These are phyloP conservation scores for Candida ovalis DNA, from an alignment of 805 yeast species.

Conservation along the genomic window DNA sequence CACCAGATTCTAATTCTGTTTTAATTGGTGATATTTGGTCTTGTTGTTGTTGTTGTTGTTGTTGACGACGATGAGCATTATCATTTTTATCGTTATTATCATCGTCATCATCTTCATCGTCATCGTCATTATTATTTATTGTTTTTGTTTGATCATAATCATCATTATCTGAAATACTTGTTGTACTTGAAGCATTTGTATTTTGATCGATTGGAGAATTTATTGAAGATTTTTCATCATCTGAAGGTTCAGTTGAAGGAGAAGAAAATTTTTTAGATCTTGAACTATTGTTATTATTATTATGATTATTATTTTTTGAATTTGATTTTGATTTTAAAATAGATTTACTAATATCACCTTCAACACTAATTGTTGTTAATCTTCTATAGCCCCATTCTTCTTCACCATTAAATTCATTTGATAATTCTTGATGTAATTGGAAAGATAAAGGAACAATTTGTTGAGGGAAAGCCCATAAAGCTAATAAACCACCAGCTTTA, in stretches of 20 bases:
- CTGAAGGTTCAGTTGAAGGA: neutral
- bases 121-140: too few species aligned
- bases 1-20: neutral
- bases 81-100: neutral
- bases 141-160: too few species aligned
- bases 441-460: constrained; percentile 89
- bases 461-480: constrained; percentile 96
- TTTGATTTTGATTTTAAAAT: neutral
- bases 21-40: too few species aligned
- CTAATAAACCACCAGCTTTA: constrained; percentile 93
- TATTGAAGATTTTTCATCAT: constrained; percentile 5
- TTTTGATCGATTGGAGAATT: constrained; percentile 1
- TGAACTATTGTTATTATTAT: too few species aligned
- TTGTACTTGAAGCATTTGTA: constrained; percentile 9
- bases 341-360: constrained; percentile 60
- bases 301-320: too few species aligned
- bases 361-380: constrained; percentile 79
- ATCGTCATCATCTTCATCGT: constrained; percentile 4
- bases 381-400: constrained; percentile 91
- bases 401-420: constrained; percentile 77
- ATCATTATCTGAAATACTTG: constrained; percentile 12
- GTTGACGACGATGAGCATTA: neutral
- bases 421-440: constrained; percentile 76
- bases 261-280: neutral
- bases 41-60: too few species aligned